Evolutionary conservation across 164 flowering plant species (phyloP), one percentile per base, ranked within the genome.

Genomic region (Dillenia suffruticosa): DNA sequence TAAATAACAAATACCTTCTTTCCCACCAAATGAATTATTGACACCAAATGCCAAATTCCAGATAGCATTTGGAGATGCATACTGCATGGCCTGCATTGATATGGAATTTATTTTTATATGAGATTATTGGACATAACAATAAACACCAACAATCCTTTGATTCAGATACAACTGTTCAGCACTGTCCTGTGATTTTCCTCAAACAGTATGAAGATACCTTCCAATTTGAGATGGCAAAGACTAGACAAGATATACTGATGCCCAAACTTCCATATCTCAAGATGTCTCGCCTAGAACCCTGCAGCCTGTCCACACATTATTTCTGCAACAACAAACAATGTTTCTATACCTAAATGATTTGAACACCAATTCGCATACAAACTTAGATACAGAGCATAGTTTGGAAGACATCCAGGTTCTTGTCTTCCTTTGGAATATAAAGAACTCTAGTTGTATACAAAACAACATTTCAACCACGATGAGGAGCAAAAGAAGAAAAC

Each of bases 181-280:
- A 26, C 51, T 22, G 11, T 24, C n/a, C 46, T 56, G 3, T 49
- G 45, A 50, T 19, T 44, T 50, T 47, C 44, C 49, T 24, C 49
- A 15, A 13, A 48, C 53, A 15, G n/a, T 54, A 19, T 59, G n/a
- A n/a, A 19, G 43, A 19, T 82, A 93, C 98, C 98, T 94, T 94
- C 87, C 90, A 77, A 77, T 89, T 89, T 67, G 81, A 44, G 48
- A 77, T 44, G 49, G 82, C 51, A 61, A 89, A 90, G 52, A 67
- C 2, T 46, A 89, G 76, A 77, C 98, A 94, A 57, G 91, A 89
- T 1, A 87, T 1, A 44, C 92, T 76, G 76, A 86, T 68, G 40
- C 82, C 96, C 77, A 94, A 71, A 75, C 98, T 94, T 72, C 91
- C 98, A 78, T 81, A 94, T 81, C 83, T 89, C 72, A 94, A 10